Base-by-base conservation (phyloP, 139 green algal species). In the Chlamydomonas sphaeroides region DNA sequence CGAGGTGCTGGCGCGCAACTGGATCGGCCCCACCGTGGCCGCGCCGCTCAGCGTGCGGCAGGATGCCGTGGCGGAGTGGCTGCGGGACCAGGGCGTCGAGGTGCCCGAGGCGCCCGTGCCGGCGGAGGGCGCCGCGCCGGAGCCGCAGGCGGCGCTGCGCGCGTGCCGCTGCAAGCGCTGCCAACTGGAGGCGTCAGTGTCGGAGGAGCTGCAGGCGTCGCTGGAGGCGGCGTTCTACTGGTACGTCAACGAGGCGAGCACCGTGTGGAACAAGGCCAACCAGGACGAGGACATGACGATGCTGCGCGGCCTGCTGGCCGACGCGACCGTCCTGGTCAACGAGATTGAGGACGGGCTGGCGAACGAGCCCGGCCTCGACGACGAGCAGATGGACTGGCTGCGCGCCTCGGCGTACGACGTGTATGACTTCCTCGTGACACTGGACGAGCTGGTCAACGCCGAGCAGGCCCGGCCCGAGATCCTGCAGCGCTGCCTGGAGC, bases 371-470 rank as follows among this genome's bases (percentile, higher is more conserved):
- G 48, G 36, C 6, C 59, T 90, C 78, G 51, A 66, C 41, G 86
- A 90, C 20, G 48, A 78, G 45, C 65, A 90, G 78, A 72, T 78
- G 45, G 59, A 79, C 61, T 77, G 75, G 82, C 61, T 90, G 65
- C 71, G 86, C 36, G 71, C 78, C 1, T 67, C 82, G 4, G 86
- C 65, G 33, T 90, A 90, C 73, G 86, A 90, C 66, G 49, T 59
- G 53, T 90, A 90, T 36, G 86, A 90, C 72, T 41, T 88, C 82
- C 59, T 81, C 5, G 80, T 90, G 35, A 68, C 74, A 41, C 56
- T 72, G 28, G 85, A 86, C 75, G 85, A 89, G 85, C 85, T 87
- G 39, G 49, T 89, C 33, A 79, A 85, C 68, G 61, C 78, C 68
- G 75, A 85, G 18, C 36, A 2, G 5, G 67, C 78, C n/a, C 32